Percentiles rank a stretch among this genome's conserved stretches.
Evolutionary conservation across 257 asterid species (phyloP).

Genomic region (Fraxinus pennsylvanica): DNA sequence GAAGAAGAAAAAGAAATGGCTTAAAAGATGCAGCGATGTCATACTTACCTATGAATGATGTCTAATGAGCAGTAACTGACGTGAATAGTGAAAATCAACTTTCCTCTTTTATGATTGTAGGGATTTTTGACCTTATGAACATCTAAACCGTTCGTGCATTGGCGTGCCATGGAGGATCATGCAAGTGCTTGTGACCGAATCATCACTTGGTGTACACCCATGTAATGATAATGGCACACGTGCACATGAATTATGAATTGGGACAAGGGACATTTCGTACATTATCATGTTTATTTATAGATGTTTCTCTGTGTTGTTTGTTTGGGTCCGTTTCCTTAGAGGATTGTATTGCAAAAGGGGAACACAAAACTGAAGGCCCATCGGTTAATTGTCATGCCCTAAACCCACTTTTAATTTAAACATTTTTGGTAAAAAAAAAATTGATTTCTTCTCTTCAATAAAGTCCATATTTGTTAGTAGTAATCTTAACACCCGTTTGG

Average conservation of each 20-base stretch:
- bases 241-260: constrained; percentile 39
- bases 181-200: constrained; percentile 31
- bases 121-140: not conserved
- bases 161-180: not conserved
- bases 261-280: not conserved
- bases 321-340: constrained; percentile 36
- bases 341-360: constrained; percentile 47
- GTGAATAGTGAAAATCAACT: no score
- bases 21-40: no score
- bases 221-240: constrained; percentile 39
- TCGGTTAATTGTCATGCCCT: not conserved
- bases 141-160: not conserved
- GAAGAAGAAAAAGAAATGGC: no score
- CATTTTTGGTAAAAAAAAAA: not conserved
- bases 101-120: not conserved
- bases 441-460: not conserved
- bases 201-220: constrained; percentile 2
- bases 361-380: constrained; percentile 33
- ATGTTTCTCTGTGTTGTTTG: constrained; percentile 23
- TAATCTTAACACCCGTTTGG: not conserved
- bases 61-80: no score
- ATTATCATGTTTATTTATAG: constrained; percentile 15
- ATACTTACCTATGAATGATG: no score
- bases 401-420: not conserved
- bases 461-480: constrained; percentile 5